Base-by-base conservation (phyloP, 2,329 filamentous ascomycete genomes). In the Pyrenochaeta sp. region DNA sequence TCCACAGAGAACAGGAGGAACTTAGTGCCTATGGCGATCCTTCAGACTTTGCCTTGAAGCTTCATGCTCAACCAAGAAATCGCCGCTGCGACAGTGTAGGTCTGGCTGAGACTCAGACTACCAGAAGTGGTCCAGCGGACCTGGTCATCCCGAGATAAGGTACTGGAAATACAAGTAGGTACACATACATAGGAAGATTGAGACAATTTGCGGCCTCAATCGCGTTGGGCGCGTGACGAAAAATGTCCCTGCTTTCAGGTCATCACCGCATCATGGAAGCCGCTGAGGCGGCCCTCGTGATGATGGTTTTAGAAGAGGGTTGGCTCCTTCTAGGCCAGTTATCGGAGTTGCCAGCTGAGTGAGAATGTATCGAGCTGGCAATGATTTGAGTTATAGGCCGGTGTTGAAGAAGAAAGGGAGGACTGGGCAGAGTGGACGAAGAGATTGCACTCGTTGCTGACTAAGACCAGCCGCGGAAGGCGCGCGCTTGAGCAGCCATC, bases 291-390 rank as follows among this genome's bases (percentile, higher is more conserved):
- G 79, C 85, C 85, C 86, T 91, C 88, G 85, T 87, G 84, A 87
- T 85, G 84, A 91, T 88, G 88, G 89, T 91, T 91, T 91, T 91
- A 89, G 81, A 88, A 86, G 85, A 84, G 87, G 83, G 77, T 75
- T 77, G 70, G 71, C 70, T 27, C 81, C 70, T 78, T 91, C 88
- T 91, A 79, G 88, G 89, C 88, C 84, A 77, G 83, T 85, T 67
- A 85, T 75, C 85, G 85, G 85, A 89, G 81, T 88, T 85, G 83
- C 81, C 86, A 89, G 84, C 81, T 82, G 83, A 85, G 83, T 87
- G 73, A 68, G 72, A 66, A 63, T 55, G 70, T 62, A 67, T 82
- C 81, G 75, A 83, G 81, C 83, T 85, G 85, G 81, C 83, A 84
- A 87, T 87, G 84, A 88, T 90, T 89, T 89, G 87, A 89, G 83